These are phyloP conservation scores for Thalassiosira pacifica DNA, from an alignment of 352 stramenopile species.

Conservation along the genomic window DNA sequence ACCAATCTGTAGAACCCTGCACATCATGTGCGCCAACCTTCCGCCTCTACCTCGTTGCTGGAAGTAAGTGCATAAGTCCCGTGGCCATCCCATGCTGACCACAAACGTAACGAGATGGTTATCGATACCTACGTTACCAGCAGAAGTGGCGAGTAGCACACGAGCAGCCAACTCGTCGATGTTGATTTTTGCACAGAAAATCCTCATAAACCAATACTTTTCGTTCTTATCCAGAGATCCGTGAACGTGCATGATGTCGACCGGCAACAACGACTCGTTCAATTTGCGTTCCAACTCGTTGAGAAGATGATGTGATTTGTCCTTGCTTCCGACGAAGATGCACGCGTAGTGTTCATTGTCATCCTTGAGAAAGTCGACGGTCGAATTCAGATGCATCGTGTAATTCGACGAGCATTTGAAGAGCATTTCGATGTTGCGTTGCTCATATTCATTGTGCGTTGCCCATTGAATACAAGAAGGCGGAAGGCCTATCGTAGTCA, in stretches of 20 bases:
- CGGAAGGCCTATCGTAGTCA: background rate
- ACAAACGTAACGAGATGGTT: background rate
- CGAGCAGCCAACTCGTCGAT: background rate
- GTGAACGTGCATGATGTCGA: conserved; percentile 24
- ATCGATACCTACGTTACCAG: conserved; percentile 33
- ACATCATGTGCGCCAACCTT: background rate
- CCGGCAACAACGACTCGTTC: background rate
- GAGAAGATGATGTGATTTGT: conserved; percentile 5
- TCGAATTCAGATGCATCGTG: background rate
- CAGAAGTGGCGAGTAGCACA: conserved; percentile 1
- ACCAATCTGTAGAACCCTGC: background rate
- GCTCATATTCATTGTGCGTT: background rate
- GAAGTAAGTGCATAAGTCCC: conserved; percentile 25
- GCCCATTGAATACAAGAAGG: background rate
- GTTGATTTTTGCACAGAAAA: conserved; percentile 14
- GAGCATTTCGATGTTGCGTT: background rate
- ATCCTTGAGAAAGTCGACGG: background rate
- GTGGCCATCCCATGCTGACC: background rate
- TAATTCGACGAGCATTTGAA: background rate
- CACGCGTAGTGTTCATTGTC: background rate
- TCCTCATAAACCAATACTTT: conserved; percentile 21
- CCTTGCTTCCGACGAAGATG: background rate
- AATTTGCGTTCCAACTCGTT: conserved; percentile 21
- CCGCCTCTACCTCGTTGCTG: conserved; percentile 7
- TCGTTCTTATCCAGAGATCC: conserved; percentile 10